A percentile compares a stretch with the other conserved stretches of the same genome.
Conservation (phyloP, 2,329 filamentous ascomycete genomes). For the Fusarium sp. region DNA sequence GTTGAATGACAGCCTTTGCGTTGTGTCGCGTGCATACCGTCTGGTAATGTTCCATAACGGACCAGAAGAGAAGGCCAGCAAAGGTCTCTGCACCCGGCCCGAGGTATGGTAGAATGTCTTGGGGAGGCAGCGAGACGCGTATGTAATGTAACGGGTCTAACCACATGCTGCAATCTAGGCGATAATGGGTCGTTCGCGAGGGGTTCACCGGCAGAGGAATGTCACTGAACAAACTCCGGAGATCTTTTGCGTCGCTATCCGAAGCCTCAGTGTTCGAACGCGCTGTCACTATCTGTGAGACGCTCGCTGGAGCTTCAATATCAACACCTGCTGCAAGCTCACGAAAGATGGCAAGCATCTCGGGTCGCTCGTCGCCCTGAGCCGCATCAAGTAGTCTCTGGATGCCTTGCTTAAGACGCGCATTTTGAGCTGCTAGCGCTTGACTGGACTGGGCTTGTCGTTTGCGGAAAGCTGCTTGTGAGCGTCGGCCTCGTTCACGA, state of each 20-base stretch:
- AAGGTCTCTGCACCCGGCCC: background rate
- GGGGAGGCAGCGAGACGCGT: background rate
- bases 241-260: fast-evolving
- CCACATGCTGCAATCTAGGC: slow-evolving; percentile 11
- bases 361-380: background rate
- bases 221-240: fast-evolving
- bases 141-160: slow-evolving; percentile 9
- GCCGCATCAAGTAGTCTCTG: background rate
- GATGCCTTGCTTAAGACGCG: background rate
- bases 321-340: background rate
- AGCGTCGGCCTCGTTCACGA: slow-evolving; percentile 13
- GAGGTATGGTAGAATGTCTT: slow-evolving; percentile 1
- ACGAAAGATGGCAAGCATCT: background rate
- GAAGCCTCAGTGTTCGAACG: too few relatives aligned
- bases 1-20: background rate
- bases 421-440: background rate
- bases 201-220: background rate
- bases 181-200: background rate
- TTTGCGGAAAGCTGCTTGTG: slow-evolving; percentile 18
- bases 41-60: slow-evolving; percentile 13
- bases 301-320: background rate
- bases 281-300: background rate
- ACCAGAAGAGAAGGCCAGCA: slow-evolving; percentile 5
- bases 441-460: background rate
- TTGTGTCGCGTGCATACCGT: background rate